A percentile compares a stretch with the other conserved stretches of the same genome.
These are phyloP conservation scores for Zygoascus meyerae DNA, from an alignment of 1,139 yeast species.

Conservation along the genomic window DNA sequence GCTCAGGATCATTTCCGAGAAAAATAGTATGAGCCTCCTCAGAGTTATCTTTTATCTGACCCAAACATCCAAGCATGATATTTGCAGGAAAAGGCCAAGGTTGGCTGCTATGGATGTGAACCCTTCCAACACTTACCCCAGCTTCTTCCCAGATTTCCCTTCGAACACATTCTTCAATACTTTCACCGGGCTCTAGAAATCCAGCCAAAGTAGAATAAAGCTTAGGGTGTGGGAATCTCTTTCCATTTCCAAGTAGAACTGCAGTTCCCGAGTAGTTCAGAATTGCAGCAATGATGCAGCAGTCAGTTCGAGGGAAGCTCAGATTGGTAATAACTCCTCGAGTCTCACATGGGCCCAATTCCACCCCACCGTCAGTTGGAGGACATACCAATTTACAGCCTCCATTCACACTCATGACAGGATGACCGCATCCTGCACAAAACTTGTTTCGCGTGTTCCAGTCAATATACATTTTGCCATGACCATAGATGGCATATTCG, in stretches of 20 bases:
- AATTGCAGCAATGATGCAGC: conserved; percentile 77
- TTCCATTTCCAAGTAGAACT: conserved; percentile 66
- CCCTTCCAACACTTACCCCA: conserved; percentile 62
- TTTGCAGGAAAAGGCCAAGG: conserved; percentile 98
- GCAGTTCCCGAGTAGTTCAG: conserved; percentile 56
- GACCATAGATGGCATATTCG: conserved; percentile 53
- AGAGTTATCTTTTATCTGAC: conserved; percentile 55
- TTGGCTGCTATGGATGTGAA: conserved; percentile 63
- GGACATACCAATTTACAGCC: conserved; percentile 76
- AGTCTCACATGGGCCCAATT: conserved; percentile 32
- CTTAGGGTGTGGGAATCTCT: conserved; percentile 43
- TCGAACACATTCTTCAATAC: conserved; percentile 79
- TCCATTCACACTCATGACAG: conserved; percentile 65
- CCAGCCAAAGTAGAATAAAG: conserved; percentile 86
- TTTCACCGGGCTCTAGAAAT: conserved; percentile 91
- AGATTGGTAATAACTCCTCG: conserved; percentile 42
- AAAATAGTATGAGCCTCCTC: conserved; percentile 46
- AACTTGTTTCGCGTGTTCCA: conserved; percentile 72
- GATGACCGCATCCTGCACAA: conserved; percentile 86
- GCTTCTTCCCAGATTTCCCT: conserved; percentile 96
- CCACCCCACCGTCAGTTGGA: conserved; percentile 25
- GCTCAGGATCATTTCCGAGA: conserved; percentile 77
- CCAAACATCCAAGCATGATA: conserved; percentile 89
- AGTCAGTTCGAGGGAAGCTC: conserved; percentile 88
- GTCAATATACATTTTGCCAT: conserved; percentile 78